A percentile compares a stretch with the other conserved stretches of the same genome.
These are phyloP conservation scores for Selaginella tamariscina DNA, from an alignment of 75 land plant genomes.

Conservation along the genomic window DNA sequence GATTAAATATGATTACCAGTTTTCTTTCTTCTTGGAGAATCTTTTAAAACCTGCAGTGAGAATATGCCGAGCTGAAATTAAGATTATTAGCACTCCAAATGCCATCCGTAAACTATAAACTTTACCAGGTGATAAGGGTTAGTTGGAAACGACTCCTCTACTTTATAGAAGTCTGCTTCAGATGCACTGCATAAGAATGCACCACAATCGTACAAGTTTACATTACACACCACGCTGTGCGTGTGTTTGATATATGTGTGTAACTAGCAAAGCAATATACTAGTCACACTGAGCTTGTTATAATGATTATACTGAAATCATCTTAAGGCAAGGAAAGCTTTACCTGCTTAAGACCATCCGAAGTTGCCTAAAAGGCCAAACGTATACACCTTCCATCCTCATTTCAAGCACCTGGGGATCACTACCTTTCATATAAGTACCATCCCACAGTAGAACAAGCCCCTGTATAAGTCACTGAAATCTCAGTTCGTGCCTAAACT, in stretches of 20 bases:
- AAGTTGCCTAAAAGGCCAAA: slow-evolving; percentile 95
- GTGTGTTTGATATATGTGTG: too few relatives aligned
- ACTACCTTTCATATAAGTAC: slow-evolving; percentile 33
- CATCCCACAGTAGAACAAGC: slow-evolving; percentile 63
- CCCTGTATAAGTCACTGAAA: slow-evolving; percentile 32
- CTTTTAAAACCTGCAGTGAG: slow-evolving; percentile 89
- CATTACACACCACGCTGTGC: too few relatives aligned
- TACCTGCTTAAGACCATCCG: slow-evolving; percentile 87
- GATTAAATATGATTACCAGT: slow-evolving; percentile 32
- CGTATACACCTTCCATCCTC: slow-evolving; percentile 82
- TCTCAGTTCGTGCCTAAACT: too few relatives aligned
- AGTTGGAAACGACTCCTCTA: slow-evolving; percentile 58
- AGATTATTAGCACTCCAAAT: not conserved
- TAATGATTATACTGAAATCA: too few relatives aligned
- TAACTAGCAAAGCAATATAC: too few relatives aligned
- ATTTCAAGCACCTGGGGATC: slow-evolving; percentile 53
- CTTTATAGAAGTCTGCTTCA: slow-evolving; percentile 46
- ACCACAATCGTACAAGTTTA: too few relatives aligned
- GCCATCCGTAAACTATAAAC: not conserved
- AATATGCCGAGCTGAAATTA: slow-evolving; percentile 67
- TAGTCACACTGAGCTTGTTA: too few relatives aligned
- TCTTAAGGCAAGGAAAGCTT: slow-evolving; percentile 10
- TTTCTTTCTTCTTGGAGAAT: slow-evolving; percentile 42
- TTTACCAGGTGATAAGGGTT: slow-evolving; percentile 91
- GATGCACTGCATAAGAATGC: slow-evolving; percentile 56